Conservation (phyloP, 2,329 filamentous ascomycete species). For the Teratosphaeria pseudoeucalypti region DNA sequence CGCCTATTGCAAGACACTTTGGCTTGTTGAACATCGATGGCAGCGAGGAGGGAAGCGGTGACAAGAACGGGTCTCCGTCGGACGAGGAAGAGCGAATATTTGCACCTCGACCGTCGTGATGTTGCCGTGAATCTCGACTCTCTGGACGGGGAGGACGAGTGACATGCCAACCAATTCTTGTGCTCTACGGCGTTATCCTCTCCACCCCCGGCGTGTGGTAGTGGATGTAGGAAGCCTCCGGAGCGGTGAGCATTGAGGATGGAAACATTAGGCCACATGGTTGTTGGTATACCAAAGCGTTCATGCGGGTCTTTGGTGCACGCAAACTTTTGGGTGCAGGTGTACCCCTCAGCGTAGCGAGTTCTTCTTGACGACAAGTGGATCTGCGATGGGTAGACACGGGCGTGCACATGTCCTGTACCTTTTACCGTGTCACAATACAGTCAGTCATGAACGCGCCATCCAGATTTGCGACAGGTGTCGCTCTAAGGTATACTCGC, state of each 20-base stretch:
- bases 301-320: background rate
- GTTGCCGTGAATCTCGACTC: slow-evolving; percentile 17
- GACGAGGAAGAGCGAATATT: slow-evolving; percentile 9
- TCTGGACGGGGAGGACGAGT: slow-evolving; percentile 2
- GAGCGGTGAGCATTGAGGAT: background rate
- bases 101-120: slow-evolving; percentile 1
- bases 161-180: background rate
- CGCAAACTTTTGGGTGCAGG: background rate
- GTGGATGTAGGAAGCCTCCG: background rate
- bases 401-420: no score
- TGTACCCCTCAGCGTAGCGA: slow-evolving; percentile 1
- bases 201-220: background rate
- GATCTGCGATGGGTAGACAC: no score
- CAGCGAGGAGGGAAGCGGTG: slow-evolving; percentile 7
- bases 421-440: no score
- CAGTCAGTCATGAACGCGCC: no score
- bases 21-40: slow-evolving; percentile 46
- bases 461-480: no score
- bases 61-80: slow-evolving; percentile 11
- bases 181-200: background rate
- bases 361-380: background rate
- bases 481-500: no score
- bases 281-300: background rate
- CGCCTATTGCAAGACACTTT: slow-evolving; percentile 49
- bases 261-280: background rate